Percentiles rank a stretch among this genome's conserved stretches.
These are phyloP conservation scores for Tritrichomonas musculus DNA, from an alignment of 208 protist species.

Conservation along the genomic window DNA sequence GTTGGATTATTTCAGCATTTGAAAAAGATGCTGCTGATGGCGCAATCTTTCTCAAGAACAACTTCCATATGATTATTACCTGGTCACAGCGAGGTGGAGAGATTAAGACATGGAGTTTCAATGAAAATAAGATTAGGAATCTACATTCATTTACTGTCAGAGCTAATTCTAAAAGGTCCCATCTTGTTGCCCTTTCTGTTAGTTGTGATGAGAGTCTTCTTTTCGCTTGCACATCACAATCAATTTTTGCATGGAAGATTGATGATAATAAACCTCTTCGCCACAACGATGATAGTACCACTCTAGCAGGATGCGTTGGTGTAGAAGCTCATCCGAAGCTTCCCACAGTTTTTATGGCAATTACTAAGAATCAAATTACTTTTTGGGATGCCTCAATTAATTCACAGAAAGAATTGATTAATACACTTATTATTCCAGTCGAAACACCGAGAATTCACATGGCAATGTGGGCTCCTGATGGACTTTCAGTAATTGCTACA, in stretches of 20 bases:
- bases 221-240: neutral
- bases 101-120: neutral
- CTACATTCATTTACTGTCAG: neutral
- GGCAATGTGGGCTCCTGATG: neutral
- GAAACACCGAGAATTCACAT: neutral
- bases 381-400: neutral
- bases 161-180: neutral
- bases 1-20: neutral
- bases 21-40: neutral
- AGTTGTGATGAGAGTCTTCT: neutral
- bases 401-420: neutral
- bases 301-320: neutral
- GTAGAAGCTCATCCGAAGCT: neutral
- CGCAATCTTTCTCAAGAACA: neutral
- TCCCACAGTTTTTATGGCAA: neutral
- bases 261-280: neutral
- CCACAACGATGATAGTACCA: neutral
- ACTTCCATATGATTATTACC: neutral
- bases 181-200: neutral
- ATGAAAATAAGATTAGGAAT: neutral
- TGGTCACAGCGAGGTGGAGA: neutral
- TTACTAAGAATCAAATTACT: neutral
- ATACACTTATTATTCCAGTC: constrained; percentile 18
- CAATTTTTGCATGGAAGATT: neutral
- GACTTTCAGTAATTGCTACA: neutral